Base-by-base conservation (phyloP, 1,284 basidiomycete species). In the Naganishia sp. region DNA sequence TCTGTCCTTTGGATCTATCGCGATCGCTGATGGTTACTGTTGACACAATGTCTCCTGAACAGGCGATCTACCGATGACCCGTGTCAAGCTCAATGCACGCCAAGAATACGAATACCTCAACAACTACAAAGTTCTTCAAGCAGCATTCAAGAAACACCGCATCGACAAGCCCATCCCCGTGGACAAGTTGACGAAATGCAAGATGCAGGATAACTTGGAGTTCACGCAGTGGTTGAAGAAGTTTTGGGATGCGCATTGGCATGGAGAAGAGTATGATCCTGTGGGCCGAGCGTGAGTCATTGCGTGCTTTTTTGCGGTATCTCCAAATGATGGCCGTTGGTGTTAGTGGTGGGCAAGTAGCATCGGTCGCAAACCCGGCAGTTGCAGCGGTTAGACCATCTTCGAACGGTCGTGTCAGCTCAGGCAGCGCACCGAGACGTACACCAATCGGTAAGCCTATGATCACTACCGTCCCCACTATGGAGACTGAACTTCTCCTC, bases 141-240 rank as follows among this genome's bases (percentile, higher is more conserved):
- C 89, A 77, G 77, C 86, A 46, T 95, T 97, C 86, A 90, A 90
- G 75, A 75, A 83, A 21, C 89, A 95, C 80, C 89, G 91, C 78
- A 90, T 98, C 70, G 94, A 96, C 79, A 98, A 95, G 92, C 94
- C 95, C 17, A 94, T 99, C 75, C 90, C 86, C 1, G 90, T 99
- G 32, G 94, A 97, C 71, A 88, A 85, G 73, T 86, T 99, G 62
- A 87, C 94, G 54, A 95, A 95, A 81, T 99, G 95, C 84, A 98
- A 98, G 83, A 99, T 99, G 95, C 96, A 98, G 88, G 96, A 99
- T 81, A 99, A 99, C 80, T 88, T 99, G 72, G 96, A 99, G 79
- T 99, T 99, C 81, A 78, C 95, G 65, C 95, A 99, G 80, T 99
- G 95, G 95, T 85, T 93, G 75, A 94, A 94, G 77, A 89, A 90